phyloP scores from a whole-genome alignment of 2,329 filamentous ascomycete genomes.

The Aphanocladium album region DNA sequence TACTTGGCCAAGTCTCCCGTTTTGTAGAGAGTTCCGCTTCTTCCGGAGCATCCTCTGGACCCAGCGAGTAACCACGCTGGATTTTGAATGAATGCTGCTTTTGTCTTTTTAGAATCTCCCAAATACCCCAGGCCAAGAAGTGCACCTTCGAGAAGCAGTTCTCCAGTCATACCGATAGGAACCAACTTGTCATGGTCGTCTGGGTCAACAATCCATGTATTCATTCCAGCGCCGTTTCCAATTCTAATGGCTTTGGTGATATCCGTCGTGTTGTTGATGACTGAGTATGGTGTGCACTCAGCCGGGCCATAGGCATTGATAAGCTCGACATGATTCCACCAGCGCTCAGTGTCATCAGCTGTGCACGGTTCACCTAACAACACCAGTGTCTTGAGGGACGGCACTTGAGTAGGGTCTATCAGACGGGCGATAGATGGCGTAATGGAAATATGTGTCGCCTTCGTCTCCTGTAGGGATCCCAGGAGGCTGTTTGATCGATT shows the following conservation, averaged over 20 bases:
- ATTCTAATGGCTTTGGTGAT: not conserved
- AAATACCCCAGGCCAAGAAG: slow-evolving; percentile 46
- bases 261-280: too few species aligned
- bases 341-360: not conserved
- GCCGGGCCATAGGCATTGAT: not conserved
- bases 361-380: too few species aligned
- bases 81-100: slow-evolving; percentile 41
- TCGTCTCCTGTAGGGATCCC: too few species aligned
- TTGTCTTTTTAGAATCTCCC: slow-evolving; percentile 40
- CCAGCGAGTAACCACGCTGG: slow-evolving; percentile 24
- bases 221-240: slow-evolving; percentile 1
- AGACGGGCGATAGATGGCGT: too few species aligned
- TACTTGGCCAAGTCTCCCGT: slow-evolving; percentile 45
- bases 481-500: too few species aligned
- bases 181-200: slow-evolving; percentile 23
- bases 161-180: slow-evolving; percentile 28
- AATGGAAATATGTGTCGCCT: too few species aligned
- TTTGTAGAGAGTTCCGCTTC: slow-evolving; percentile 31
- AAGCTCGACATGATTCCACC: not conserved
- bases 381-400: too few species aligned
- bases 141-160: slow-evolving; percentile 37
- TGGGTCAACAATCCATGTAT: slow-evolving; percentile 28
- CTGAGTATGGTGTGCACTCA: not conserved
- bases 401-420: too few species aligned
- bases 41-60: not conserved